Evolutionary conservation across 2,329 filamentous ascomycete genomes (phyloP), one percentile per base, ranked within the genome.

Genomic region (Hypoxylon sp.): DNA sequence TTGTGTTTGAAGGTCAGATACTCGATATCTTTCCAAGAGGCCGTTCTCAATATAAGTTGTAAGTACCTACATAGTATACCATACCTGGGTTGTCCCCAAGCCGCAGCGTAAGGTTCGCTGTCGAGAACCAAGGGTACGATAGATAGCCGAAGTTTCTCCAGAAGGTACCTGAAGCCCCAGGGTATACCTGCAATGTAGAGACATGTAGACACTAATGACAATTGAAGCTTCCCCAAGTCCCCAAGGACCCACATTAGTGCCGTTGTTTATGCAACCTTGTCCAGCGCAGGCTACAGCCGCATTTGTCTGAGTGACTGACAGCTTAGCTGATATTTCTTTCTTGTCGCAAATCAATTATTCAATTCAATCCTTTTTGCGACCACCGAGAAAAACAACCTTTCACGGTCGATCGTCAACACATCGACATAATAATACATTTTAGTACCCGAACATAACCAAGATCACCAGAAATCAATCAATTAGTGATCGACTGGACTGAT

Each of bases 251-350:
- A 26, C n/a, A n/a, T n/a, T n/a, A n/a, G n/a, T n/a, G n/a, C n/a
- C n/a, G n/a, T n/a, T n/a, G n/a, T n/a, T n/a, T n/a, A n/a, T 47
- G 37, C 25, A 45, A 42, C 13, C 27, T 44, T 43, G 34, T 42
- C 21, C 26, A 36, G 29, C 29, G 29, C n/a, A 41, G 21, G 29
- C 17, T 50, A 34, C 41, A 57, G 45, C 54, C 54, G 49, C 54
- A 57, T 57, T 16, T 49, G n/a, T n/a, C n/a, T n/a, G n/a, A n/a
- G n/a, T n/a, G n/a, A n/a, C 45, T 53, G 45, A 49, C 49, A 50
- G 44, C 47, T 55, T 40, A n/a, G 25, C 3, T 11, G 41, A 19
- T 40, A 49, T 31, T 50, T 32, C 38, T 35, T 37, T 41, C 31
- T 36, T 17, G 45, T 57, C 54, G 42, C 54, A 54, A 43, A 16